Evolutionary conservation across 257 asterid species (phyloP).

Genomic region (Capsicum baccatum): DNA sequence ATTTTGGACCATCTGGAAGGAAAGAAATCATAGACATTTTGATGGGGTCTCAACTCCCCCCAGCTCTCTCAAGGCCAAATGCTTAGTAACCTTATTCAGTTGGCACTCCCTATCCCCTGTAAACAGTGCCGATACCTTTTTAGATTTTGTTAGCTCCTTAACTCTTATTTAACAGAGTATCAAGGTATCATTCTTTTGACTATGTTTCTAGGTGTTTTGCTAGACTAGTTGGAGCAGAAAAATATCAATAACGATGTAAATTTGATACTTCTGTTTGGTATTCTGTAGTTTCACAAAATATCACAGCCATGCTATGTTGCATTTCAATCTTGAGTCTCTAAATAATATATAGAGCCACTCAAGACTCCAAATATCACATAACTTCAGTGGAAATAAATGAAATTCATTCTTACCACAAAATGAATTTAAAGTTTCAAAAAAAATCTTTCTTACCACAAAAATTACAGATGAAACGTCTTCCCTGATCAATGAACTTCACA

Average conservation of each 20-base stretch:
- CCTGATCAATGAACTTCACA: conserved; percentile 95
- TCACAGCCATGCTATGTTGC: not conserved
- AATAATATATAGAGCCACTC: conserved; percentile 15
- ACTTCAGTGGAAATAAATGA: conserved; percentile 8
- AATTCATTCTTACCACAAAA: not conserved
- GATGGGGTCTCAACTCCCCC: no score
- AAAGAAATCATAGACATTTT: no score
- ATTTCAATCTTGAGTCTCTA: conserved; percentile 22
- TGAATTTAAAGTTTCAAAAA: no score
- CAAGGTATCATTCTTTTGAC: no score
- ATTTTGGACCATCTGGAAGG: no score
- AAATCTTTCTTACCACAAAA: conserved; percentile 72
- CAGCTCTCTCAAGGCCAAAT: no score
- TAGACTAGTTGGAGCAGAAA: conserved; percentile 1
- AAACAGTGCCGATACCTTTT: no score
- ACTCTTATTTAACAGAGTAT: no score
- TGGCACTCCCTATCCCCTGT: no score
- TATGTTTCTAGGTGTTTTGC: not conserved
- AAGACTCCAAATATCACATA: conserved; percentile 13
- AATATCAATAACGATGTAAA: not conserved
- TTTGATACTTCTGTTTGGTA: not conserved
- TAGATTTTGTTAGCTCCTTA: no score
- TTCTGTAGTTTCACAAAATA: conserved; percentile 3
- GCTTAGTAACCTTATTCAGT: no score
- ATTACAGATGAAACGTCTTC: conserved; percentile 93